Evolutionary conservation across 257 asterid genomes (phyloP).

Genomic region (Oldenlandia corymbosa): DNA sequence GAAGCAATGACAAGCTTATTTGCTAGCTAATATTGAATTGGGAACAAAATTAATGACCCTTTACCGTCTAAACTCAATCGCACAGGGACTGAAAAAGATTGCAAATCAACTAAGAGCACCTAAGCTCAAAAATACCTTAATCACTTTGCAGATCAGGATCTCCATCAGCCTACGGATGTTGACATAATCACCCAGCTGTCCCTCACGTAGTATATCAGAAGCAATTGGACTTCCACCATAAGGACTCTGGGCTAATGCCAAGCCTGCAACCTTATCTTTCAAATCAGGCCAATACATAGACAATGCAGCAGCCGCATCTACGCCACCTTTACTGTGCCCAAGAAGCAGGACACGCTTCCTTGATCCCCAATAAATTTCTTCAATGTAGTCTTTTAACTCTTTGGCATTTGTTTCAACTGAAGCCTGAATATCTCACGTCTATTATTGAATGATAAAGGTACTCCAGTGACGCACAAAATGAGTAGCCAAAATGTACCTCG

Average conservation of each 20-base stretch:
- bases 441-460: constrained; percentile 8
- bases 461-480: neutral
- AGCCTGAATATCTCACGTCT: constrained; percentile 45
- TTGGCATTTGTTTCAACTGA: constrained; percentile 86
- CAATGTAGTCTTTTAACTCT: constrained; percentile 84
- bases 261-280: constrained; percentile 92
- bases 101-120: neutral
- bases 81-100: neutral
- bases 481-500: constrained; percentile 27
- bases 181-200: constrained; percentile 96
- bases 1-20: neutral
- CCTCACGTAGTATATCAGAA: constrained; percentile 86
- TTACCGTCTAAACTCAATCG: too few species aligned
- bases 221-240: constrained; percentile 98
- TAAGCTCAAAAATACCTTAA: constrained; percentile 56
- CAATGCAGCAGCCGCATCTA: constrained; percentile 89
- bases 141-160: constrained; percentile 83
- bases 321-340: constrained; percentile 98
- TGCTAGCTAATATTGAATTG: neutral
- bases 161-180: constrained; percentile 93
- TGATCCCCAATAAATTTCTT: constrained; percentile 93
- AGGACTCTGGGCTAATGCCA: constrained; percentile 91
- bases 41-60: neutral
- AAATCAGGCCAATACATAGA: constrained; percentile 89
- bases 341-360: constrained; percentile 74